phyloP scores from a whole-genome alignment of 768 basidiomycete species.

The Lactifluus echinatus region DNA sequence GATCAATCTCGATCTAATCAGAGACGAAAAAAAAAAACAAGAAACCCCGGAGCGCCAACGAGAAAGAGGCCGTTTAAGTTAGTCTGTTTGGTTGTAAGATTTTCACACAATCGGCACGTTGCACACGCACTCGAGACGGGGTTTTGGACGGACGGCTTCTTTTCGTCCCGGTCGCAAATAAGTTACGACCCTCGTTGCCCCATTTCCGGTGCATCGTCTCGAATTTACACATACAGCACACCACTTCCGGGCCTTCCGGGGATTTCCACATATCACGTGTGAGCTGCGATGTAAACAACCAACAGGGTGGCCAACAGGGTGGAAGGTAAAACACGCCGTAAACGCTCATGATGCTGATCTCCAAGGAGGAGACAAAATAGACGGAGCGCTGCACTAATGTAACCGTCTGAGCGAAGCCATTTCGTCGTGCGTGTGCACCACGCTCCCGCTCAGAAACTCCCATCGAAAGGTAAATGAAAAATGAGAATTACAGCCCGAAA shows the following conservation, averaged over 20 bases:
- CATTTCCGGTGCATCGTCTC: conserved; percentile 4
- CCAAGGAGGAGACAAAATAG: conserved; percentile 27
- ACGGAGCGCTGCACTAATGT: conserved; percentile 39
- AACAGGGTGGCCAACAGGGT: neutral
- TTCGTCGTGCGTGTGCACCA: conserved; percentile 44
- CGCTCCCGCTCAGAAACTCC: conserved; percentile 21
- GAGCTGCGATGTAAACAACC: neutral
- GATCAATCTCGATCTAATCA: conserved; percentile 8
- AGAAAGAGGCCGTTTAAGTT: neutral
- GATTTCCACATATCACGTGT: neutral
- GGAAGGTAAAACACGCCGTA: conserved; percentile 23
- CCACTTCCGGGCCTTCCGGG: neutral
- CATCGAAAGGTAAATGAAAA: conserved; percentile 27
- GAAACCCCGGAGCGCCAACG: neutral
- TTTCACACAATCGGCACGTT: conserved; percentile 1
- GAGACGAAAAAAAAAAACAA: neutral
- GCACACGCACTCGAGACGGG: neutral
- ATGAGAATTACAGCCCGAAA: conserved; percentile 27
- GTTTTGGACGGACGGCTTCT: conserved; percentile 1
- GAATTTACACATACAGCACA: neutral
- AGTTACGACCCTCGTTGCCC: neutral
- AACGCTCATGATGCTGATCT: conserved; percentile 33
- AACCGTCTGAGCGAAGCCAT: conserved; percentile 45
- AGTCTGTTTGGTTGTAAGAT: neutral
- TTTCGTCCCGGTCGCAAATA: conserved; percentile 1